Evolutionary conservation across 176 grass and related monocot genomes (phyloP).

Genomic region (Oryza officinalis): DNA sequence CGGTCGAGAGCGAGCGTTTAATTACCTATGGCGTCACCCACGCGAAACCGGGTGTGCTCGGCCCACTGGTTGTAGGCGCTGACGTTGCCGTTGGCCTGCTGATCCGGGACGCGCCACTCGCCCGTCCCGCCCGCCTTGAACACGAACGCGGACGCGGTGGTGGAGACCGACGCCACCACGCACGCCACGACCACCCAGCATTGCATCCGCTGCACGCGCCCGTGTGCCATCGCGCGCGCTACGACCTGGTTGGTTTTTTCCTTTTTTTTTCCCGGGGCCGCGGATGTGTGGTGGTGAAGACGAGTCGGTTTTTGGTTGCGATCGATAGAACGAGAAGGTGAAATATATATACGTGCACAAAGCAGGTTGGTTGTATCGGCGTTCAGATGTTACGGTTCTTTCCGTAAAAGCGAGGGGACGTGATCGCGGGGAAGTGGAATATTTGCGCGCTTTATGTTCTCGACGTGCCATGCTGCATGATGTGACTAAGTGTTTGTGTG

Average conservation of each 20-base stretch:
- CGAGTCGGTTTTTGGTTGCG: neutral
- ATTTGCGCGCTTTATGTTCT: slow-evolving; percentile 35
- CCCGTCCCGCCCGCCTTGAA: slow-evolving; percentile 78
- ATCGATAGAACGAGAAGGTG: neutral
- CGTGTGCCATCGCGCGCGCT: slow-evolving; percentile 46
- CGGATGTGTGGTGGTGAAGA: neutral
- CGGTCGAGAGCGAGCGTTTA: neutral
- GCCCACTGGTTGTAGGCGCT: slow-evolving; percentile 76
- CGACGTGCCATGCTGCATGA: slow-evolving; percentile 35
- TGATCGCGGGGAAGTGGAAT: slow-evolving; percentile 37
- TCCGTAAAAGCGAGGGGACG: slow-evolving; percentile 43
- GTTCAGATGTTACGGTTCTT: slow-evolving; percentile 42
- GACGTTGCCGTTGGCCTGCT: neutral
- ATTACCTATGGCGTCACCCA: slow-evolving; percentile 75
- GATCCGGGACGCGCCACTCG: slow-evolving; percentile 53
- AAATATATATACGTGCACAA: slow-evolving; percentile 26
- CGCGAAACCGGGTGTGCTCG: slow-evolving; percentile 67
- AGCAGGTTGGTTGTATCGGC: neutral
- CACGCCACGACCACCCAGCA: slow-evolving; percentile 40
- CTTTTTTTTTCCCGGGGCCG: neutral
- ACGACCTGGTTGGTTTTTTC: too few species aligned
- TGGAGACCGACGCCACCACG: slow-evolving; percentile 38
- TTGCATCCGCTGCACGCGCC: neutral
- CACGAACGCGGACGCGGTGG: slow-evolving; percentile 51
- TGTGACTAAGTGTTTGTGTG: neutral